phyloP scores from a whole-genome alignment of 1,284 basidiomycete species.

The Ustilago vetiveriae region DNA sequence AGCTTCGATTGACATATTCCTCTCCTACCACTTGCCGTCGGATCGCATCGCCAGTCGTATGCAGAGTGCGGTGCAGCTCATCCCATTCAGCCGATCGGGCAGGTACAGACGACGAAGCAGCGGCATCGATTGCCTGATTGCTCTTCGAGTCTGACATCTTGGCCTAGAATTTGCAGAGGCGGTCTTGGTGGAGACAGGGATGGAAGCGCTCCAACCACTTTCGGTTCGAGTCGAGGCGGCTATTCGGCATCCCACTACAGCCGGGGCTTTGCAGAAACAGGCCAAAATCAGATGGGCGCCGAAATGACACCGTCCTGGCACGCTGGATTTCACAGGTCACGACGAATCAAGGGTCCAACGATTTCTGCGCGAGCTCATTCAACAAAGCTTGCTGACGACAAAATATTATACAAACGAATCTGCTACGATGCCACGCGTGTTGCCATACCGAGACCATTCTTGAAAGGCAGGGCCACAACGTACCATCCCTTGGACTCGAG shows the following conservation, averaged over 20 bases:
- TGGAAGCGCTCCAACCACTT: background rate
- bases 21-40: constrained; percentile 34
- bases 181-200: background rate
- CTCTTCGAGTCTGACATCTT: constrained; percentile 3
- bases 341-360: constrained; percentile 6
- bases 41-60: constrained; percentile 22
- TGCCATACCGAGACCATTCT: constrained; percentile 42
- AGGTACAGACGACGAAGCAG: background rate
- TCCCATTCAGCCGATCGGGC: constrained; percentile 17
- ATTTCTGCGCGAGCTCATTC: no score
- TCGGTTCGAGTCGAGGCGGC: constrained; percentile 1
- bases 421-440: constrained; percentile 14
- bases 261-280: no score
- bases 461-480: constrained; percentile 31
- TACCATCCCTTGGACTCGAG: constrained; percentile 37
- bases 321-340: no score
- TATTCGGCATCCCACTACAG: constrained; percentile 2
- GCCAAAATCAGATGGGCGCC: no score
- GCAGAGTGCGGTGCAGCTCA: constrained; percentile 14
- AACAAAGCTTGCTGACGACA: no score
- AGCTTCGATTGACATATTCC: constrained; percentile 31
- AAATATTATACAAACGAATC: no score
- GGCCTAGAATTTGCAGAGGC: background rate
- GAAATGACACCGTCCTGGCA: no score
- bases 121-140: background rate